Conservation (phyloP, 768 basidiomycete species). For the Multifurca ochricompacta region DNA sequence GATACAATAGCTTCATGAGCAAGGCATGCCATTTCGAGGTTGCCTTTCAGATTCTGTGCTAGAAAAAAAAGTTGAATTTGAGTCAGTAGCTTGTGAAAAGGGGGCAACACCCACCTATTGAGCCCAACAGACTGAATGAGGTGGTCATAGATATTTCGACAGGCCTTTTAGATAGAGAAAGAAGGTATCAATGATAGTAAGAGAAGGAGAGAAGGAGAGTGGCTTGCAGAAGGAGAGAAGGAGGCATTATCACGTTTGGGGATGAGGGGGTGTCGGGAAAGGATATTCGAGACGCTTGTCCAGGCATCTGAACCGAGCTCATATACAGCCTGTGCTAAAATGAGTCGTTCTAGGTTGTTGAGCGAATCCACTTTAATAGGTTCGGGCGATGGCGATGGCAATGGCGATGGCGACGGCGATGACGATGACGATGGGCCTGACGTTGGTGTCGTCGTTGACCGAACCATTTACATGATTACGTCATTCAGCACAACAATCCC, state of each 20-base stretch:
- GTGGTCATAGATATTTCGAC: not conserved
- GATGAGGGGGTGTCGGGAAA: slow-evolving; percentile 66
- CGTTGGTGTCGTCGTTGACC: not conserved
- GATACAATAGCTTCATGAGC: not conserved
- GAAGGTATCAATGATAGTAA: not conserved
- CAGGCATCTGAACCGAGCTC: slow-evolving; percentile 69
- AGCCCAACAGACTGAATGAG: slow-evolving; percentile 3
- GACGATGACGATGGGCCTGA: not conserved
- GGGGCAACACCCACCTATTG: not conserved
- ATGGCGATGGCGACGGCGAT: too few relatives aligned
- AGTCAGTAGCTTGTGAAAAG: not conserved
- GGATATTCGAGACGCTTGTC: slow-evolving; percentile 54
- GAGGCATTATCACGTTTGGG: slow-evolving; percentile 46
- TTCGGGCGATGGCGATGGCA: too few relatives aligned
- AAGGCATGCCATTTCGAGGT: slow-evolving; percentile 41
- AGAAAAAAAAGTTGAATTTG: not conserved
- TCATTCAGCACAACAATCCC: not conserved
- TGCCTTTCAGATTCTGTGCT: slow-evolving; percentile 30
- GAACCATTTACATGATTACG: slow-evolving; percentile 6
- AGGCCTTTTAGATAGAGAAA: not conserved
- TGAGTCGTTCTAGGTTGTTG: slow-evolving; percentile 56
- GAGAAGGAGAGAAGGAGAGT: slow-evolving; percentile 14
- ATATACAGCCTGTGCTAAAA: slow-evolving; percentile 82
- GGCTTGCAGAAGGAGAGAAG: slow-evolving; percentile 58
- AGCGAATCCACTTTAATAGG: slow-evolving; percentile 9